Percentiles rank a stretch among this genome's conserved stretches.
These are phyloP conservation scores for Neoascochyta sp. DNA, from an alignment of 2,329 filamentous ascomycete genomes.

Conservation along the genomic window DNA sequence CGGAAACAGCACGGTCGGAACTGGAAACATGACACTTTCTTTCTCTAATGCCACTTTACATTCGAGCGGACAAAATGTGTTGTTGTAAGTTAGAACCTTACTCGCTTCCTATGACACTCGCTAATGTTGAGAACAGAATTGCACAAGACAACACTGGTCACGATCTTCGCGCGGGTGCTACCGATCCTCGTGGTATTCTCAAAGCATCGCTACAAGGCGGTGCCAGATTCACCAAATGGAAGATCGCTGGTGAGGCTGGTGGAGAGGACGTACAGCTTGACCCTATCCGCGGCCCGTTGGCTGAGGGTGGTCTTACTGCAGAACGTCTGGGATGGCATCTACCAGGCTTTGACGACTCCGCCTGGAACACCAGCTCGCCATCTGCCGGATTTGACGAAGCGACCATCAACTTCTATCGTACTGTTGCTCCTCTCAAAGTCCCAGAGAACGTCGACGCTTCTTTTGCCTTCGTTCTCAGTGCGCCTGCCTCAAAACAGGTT, in stretches of 20 bases:
- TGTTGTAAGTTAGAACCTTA: too few relatives aligned
- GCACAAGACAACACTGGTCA: conserved; percentile 60
- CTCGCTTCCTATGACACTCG: too few relatives aligned
- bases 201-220: conserved; percentile 50
- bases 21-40: conserved; percentile 44
- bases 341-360: conserved; percentile 51
- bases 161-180: conserved; percentile 50
- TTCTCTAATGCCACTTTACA: conserved; percentile 51
- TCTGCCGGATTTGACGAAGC: conserved; percentile 47
- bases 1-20: conserved; percentile 44
- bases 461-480: conserved; percentile 53
- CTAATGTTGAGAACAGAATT: too few relatives aligned
- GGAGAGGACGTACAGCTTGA: conserved; percentile 50
- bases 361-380: conserved; percentile 41
- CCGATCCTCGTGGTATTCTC: conserved; percentile 51
- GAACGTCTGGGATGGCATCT: conserved; percentile 59
- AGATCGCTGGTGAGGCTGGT: conserved; percentile 56
- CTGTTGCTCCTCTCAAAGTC: conserved; percentile 50
- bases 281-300: conserved; percentile 53
- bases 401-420: conserved; percentile 56
- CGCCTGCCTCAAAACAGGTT: conserved; percentile 44
- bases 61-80: conserved; percentile 41
- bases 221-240: conserved; percentile 52
- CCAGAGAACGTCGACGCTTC: conserved; percentile 54
- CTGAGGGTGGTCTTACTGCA: conserved; percentile 57